Evolutionary conservation across 805 yeast species (phyloP).

Genomic region (Lipomyces chichibuensis): DNA sequence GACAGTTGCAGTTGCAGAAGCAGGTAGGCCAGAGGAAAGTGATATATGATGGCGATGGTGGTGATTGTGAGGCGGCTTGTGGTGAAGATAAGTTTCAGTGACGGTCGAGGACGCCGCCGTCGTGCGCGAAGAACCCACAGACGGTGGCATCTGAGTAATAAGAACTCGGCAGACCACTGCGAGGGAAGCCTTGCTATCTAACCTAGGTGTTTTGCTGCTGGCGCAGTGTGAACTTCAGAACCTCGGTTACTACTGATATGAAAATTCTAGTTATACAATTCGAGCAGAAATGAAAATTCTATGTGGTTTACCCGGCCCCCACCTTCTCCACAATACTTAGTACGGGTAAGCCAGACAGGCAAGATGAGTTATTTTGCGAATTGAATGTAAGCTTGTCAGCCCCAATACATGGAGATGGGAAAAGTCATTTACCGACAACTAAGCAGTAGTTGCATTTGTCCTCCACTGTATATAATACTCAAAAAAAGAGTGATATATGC

Average conservation of each 20-base stretch:
- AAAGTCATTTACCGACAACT: neutral
- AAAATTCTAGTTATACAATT: neutral
- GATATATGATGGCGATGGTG: conserved; percentile 22
- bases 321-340: neutral
- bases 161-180: neutral
- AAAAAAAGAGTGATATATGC: no score
- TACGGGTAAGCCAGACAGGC: neutral
- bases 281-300: neutral
- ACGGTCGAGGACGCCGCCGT: conserved; percentile 1
- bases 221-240: neutral
- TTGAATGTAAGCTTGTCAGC: neutral
- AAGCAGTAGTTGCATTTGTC: no score
- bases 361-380: no score
- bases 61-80: conserved; percentile 29
- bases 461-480: no score
- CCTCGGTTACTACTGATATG: neutral
- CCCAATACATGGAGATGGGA: neutral
- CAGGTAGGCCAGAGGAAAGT: neutral
- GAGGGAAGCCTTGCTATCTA: neutral
- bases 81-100: conserved; percentile 16
- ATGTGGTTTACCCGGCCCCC: neutral
- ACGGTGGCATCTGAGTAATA: conserved; percentile 15
- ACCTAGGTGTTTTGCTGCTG: neutral
- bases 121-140: conserved; percentile 12
- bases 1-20: neutral